These are phyloP conservation scores for Coccomyxa sp. DNA, from an alignment of 139 green algal genomes.

Conservation along the genomic window DNA sequence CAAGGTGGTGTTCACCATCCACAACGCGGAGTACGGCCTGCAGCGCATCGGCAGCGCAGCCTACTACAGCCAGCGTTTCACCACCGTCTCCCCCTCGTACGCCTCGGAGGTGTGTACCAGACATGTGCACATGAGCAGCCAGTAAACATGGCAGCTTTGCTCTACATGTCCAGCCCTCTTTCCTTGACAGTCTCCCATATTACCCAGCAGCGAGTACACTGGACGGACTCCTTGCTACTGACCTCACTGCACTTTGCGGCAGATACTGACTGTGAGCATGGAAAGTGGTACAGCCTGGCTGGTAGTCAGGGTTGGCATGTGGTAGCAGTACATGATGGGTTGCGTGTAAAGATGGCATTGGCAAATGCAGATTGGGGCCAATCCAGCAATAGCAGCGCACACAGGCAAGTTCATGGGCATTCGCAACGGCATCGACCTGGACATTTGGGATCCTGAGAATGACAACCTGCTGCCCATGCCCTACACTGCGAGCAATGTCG, in stretches of 20 bases:
- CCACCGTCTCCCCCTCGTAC: constrained; percentile 91
- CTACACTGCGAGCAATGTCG: constrained; percentile 33
- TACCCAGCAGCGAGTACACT: too few species aligned
- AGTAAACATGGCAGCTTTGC: too few species aligned
- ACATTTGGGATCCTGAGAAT: constrained; percentile 92
- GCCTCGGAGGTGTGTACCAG: constrained; percentile 61
- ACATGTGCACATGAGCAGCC: too few species aligned
- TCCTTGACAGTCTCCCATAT: too few species aligned
- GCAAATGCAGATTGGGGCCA: constrained; percentile 50
- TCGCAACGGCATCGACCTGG: constrained; percentile 79
- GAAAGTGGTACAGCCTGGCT: too few species aligned
- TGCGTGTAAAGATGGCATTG: too few species aligned
- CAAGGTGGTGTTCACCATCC: constrained; percentile 84
- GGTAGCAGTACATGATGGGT: too few species aligned
- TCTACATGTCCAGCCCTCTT: too few species aligned
- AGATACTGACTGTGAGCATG: too few species aligned
- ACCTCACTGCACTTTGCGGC: too few species aligned
- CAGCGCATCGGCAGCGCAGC: constrained; percentile 76
- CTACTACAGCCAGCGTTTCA: constrained; percentile 79
- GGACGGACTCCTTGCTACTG: too few species aligned
- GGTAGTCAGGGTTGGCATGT: too few species aligned
- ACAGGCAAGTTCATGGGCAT: constrained; percentile 78
- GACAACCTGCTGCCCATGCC: constrained; percentile 83
- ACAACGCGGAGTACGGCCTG: constrained; percentile 87
- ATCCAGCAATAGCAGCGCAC: constrained; percentile 56